Base-by-base conservation (phyloP, 805 yeast species). In the Ogataea methanolica region DNA sequence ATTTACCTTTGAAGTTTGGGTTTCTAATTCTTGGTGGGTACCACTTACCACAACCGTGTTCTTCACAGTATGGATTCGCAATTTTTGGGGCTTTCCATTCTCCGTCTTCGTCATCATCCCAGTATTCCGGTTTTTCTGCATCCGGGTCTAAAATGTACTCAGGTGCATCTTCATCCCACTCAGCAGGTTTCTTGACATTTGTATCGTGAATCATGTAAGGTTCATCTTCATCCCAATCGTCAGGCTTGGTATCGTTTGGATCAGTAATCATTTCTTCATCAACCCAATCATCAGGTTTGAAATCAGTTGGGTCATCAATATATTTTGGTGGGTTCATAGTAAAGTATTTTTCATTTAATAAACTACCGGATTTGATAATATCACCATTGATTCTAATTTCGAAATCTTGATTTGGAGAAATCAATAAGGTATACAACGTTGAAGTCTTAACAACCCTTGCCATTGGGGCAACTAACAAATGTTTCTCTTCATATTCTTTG, bases 101-200 rank as follows among this genome's bases (percentile, higher is more conserved):
- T 5, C 96, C 97, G 62, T 89, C 96, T 62, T 85, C 91, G 55
- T 83, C 91, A 38, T 88, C 96, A 61, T 87, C 87, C 97, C 97
- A 90, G 59, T 77, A 83, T 40, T 72, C 84, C 17, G 96, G 96
- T 57, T 74, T 78, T 33, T 50, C 60, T 29, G 88, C 83, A 1
- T 70, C 73, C 36, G 95, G 89, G 62, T 90, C 94, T 11, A 76
- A 67, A 48, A 91, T 79, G 50, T 67, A 78, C 50, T 68, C 73
- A 11, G 78, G 75, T 23, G 73, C 76, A 19, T 74, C 73, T 58
- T 84, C 96, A 55, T 81, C 79, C 97, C 97, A 91, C 52, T 78
- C 83, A 26, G 68, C 83, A 7, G 97, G 97, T 64, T 79, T 85
- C 7, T 42, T 59, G 7, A 83, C 85, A 5, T 71, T 67, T 17